Conservation (phyloP, 2,329 filamentous ascomycete species). For the Raffaelea ambrosiae region DNA sequence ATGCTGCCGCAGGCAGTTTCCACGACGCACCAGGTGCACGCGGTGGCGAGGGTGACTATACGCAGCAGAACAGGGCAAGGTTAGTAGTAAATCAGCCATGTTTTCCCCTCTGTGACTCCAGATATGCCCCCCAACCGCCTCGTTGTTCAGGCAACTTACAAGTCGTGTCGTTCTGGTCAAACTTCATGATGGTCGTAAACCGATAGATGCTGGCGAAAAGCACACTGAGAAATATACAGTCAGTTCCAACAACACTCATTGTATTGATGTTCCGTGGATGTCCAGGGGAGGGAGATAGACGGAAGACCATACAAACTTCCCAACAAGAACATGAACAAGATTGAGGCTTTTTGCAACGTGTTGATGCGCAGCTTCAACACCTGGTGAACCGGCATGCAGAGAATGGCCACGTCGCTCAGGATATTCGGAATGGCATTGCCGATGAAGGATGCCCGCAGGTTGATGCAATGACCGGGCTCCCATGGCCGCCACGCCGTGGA, state of each 20-base stretch:
- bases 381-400: conserved; percentile 15
- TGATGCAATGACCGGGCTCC: conserved; percentile 27
- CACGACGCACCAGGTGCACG: conserved; percentile 24
- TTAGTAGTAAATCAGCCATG: background rate
- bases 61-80: background rate
- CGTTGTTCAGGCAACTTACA: too few relatives aligned
- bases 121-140: too few relatives aligned
- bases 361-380: conserved; percentile 14
- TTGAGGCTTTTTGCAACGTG: conserved; percentile 13
- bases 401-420: conserved; percentile 27
- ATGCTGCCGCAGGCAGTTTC: conserved; percentile 27
- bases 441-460: conserved; percentile 29
- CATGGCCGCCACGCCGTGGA: conserved; percentile 23
- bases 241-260: background rate
- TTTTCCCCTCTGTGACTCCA: background rate
- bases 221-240: conserved; percentile 13
- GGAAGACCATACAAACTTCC: conserved; percentile 25
- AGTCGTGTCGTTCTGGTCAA: conserved; percentile 18
- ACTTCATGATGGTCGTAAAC: conserved; percentile 21
- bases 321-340: conserved; percentile 21
- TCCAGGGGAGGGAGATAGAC: background rate
- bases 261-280: too few relatives aligned
- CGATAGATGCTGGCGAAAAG: conserved; percentile 18
- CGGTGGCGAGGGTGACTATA: conserved; percentile 20
- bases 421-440: conserved; percentile 35